These are phyloP conservation scores for Chalciporus sp. DNA, from an alignment of 1,284 basidiomycete genomes.

Conservation along the genomic window DNA sequence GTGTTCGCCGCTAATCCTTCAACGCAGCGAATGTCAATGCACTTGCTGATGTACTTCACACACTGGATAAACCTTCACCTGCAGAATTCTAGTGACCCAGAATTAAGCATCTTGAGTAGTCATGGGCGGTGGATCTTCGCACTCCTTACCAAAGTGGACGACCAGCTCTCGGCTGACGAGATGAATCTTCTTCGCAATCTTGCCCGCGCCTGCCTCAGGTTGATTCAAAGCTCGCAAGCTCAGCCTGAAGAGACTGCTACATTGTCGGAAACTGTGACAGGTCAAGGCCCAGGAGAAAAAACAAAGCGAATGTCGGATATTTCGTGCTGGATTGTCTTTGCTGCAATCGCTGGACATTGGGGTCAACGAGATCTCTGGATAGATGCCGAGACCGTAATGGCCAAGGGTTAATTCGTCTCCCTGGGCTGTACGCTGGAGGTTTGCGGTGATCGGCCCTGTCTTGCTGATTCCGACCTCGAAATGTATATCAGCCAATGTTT, in stretches of 20 bases:
- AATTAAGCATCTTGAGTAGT: constrained; percentile 54
- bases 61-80: constrained; percentile 74
- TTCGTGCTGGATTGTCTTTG: constrained; percentile 85
- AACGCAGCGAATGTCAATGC: constrained; percentile 64
- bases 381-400: constrained; percentile 63
- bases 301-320: constrained; percentile 44
- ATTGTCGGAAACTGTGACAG: constrained; percentile 8
- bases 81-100: constrained; percentile 42
- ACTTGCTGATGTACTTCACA: constrained; percentile 80
- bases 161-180: constrained; percentile 75
- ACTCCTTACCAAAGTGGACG: constrained; percentile 74
- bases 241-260: neutral
- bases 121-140: constrained; percentile 87
- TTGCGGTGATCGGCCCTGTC: neutral
- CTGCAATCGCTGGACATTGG: constrained; percentile 78
- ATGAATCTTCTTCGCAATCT: constrained; percentile 78
- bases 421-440: neutral
- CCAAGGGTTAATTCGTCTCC: constrained; percentile 21
- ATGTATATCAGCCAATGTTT: neutral
- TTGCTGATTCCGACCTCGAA: neutral
- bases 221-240: constrained; percentile 28
- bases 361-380: constrained; percentile 85
- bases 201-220: constrained; percentile 68
- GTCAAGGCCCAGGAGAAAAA: constrained; percentile 2
- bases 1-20: constrained; percentile 15